phyloP scores from a whole-genome alignment of 495 filamentous ascomycete species.

The Aspergillus sparsus region DNA sequence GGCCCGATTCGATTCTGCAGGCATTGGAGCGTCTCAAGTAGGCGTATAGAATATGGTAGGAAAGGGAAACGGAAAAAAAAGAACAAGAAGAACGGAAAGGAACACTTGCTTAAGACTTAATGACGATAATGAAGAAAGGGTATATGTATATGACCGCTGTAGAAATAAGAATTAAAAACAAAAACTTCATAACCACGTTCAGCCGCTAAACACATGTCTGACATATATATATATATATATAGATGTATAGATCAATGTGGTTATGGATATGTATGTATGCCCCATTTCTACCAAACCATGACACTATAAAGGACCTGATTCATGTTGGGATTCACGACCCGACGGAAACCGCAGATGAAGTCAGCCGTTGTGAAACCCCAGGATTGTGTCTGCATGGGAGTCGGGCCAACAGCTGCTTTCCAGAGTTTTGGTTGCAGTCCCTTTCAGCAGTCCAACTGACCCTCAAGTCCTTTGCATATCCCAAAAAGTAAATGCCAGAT shows the following conservation, averaged over 20 bases:
- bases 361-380: slow-evolving; percentile 52
- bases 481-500: slow-evolving; percentile 24
- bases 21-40: slow-evolving; percentile 29
- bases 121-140: neutral
- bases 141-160: neutral
- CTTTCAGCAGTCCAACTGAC: slow-evolving; percentile 26
- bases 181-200: neutral
- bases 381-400: slow-evolving; percentile 41
- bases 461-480: slow-evolving; percentile 24
- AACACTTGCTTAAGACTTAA: neutral
- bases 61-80: neutral
- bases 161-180: neutral
- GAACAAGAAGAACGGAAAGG: neutral
- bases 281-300: neutral
- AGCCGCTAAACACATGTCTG: slow-evolving; percentile 12
- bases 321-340: slow-evolving; percentile 39
- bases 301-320: slow-evolving; percentile 27
- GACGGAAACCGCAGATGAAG: slow-evolving; percentile 42
- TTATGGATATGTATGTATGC: slow-evolving; percentile 4
- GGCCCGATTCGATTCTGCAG: slow-evolving; percentile 33
- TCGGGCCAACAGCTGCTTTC: slow-evolving; percentile 19
- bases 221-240: slow-evolving; percentile 22
- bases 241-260: no score
- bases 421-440: slow-evolving; percentile 9
- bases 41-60: neutral